Base-by-base conservation (phyloP, 2,329 filamentous ascomycete species). In the Colletotrichum phormii region DNA sequence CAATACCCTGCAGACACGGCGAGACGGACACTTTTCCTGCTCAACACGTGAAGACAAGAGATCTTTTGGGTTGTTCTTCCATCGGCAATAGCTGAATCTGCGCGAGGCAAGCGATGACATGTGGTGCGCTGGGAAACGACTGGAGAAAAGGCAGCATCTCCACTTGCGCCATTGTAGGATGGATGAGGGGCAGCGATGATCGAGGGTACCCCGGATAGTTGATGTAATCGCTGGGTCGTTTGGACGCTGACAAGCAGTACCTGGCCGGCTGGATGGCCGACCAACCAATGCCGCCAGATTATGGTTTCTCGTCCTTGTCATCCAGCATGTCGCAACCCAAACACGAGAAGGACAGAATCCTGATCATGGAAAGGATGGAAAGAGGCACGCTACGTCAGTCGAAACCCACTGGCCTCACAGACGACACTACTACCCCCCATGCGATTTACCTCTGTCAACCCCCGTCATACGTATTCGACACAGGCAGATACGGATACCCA, bases 181-280 rank as follows among this genome's bases (percentile, higher is more conserved):
- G 57, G 29, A 53, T 58, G 64, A 70, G 70, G 71, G 64, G 69
- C 64, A 68, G 51, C 57, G 46, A 18, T 64, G 61, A 68, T 72
- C 69, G 69, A 72, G 64, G 64, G 71, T 70, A 73, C 71, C 70
- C 70, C 66, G 35, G 71, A 73, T 71, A 54, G 13, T 73, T 73
- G 71, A 73, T 73, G 71, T 71, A 73, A 73, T 73, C 18, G 49
- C 60, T 71, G 55, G 67, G 66, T 46, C 66, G 26, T n/a, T 33
- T 70, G 54, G 60, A 70, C 33, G 53, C 62, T 68, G 69, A 35
- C 64, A 63, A 55, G 69, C 59, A 13, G 35, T 72, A 35, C 65
- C 46, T 69, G 66, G 60, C 71, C 46, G 71, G 71, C 49, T 55
- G 60, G 53, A 57, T 63, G 53, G 54, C 65, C 59, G 70, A 72